Evolutionary conservation across 208 protist genomes (phyloP).

Genomic region (Jaenimonas drosophilae): DNA sequence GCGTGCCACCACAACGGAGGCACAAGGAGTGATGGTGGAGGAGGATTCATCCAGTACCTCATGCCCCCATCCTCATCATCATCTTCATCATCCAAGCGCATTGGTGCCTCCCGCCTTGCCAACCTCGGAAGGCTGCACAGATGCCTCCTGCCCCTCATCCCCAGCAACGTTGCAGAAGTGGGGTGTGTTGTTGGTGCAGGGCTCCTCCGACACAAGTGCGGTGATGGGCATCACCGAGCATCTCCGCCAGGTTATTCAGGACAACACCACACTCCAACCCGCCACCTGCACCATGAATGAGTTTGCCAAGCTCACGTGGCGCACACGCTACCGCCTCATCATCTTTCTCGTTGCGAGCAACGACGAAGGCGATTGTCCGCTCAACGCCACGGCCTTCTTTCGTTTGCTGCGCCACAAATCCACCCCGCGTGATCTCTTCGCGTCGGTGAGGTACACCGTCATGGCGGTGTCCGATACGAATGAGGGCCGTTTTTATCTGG

Average conservation of each 20-base stretch:
- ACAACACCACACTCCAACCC: constrained; percentile 5
- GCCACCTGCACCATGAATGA: constrained; percentile 21
- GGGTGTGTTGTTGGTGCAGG: not conserved
- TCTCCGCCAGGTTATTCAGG: constrained; percentile 8
- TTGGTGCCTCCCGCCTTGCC: too few relatives aligned
- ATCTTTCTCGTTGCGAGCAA: constrained; percentile 23
- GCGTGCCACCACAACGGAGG: not conserved
- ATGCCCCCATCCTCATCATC: constrained; percentile 2
- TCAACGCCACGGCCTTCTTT: constrained; percentile 32
- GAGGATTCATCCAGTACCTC: too few relatives aligned
- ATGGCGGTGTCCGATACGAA: constrained; percentile 40
- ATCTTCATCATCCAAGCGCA: not conserved
- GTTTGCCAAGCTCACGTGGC: constrained; percentile 19
- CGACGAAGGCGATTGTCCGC: constrained; percentile 26
- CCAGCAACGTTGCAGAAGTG: not conserved
- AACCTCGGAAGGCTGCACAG: too few relatives aligned
- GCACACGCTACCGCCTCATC: constrained; percentile 18
- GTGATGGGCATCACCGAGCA: constrained; percentile 9
- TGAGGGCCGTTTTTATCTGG: constrained; percentile 20
- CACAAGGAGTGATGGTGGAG: not conserved
- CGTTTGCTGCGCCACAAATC: constrained; percentile 22
- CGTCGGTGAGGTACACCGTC: constrained; percentile 31
- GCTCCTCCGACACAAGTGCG: constrained; percentile 1
- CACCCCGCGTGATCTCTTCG: constrained; percentile 21
- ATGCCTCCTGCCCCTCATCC: not conserved